phyloP scores from a whole-genome alignment of 2,329 filamentous ascomycete genomes.

The Balansia obtecta region DNA sequence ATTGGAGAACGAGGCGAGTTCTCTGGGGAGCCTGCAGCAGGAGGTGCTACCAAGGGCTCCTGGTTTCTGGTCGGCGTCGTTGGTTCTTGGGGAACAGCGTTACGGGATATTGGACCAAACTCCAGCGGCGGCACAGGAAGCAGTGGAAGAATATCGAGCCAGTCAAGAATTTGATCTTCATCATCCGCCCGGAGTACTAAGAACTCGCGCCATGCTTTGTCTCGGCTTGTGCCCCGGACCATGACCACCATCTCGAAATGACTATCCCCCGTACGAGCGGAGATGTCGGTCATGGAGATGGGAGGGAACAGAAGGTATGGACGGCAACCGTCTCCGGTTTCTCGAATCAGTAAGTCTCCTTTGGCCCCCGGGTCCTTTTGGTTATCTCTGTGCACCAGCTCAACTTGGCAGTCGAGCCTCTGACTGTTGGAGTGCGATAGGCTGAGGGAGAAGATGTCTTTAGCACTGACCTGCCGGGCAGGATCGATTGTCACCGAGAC shows the following conservation, averaged over 20 bases:
- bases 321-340: slow-evolving; percentile 63
- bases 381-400: slow-evolving; percentile 77
- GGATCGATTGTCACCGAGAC: slow-evolving; percentile 60
- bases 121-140: slow-evolving; percentile 34
- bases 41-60: slow-evolving; percentile 11
- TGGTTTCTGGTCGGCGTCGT: slow-evolving; percentile 13
- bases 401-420: slow-evolving; percentile 76
- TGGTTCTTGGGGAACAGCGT: slow-evolving; percentile 16
- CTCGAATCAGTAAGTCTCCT: slow-evolving; percentile 85
- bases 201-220: slow-evolving; percentile 70
- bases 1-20: slow-evolving; percentile 12
- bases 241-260: slow-evolving; percentile 70
- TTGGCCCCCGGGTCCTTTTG: slow-evolving; percentile 49
- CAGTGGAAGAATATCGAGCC: slow-evolving; percentile 65
- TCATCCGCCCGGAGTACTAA: slow-evolving; percentile 66
- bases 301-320: slow-evolving; percentile 87
- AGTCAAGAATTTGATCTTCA: slow-evolving; percentile 69
- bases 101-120: slow-evolving; percentile 17
- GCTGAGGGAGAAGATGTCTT: slow-evolving; percentile 81
- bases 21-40: slow-evolving; percentile 12
- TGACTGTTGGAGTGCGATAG: slow-evolving; percentile 83
- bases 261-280: slow-evolving; percentile 62
- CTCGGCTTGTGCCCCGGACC: slow-evolving; percentile 59
- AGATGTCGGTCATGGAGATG: slow-evolving; percentile 58
- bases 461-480: slow-evolving; percentile 71